Percentiles rank a stretch among this genome's conserved stretches.
These are phyloP conservation scores for Antarctomyces pellizariae DNA, from an alignment of 495 filamentous ascomycete genomes.

Conservation along the genomic window DNA sequence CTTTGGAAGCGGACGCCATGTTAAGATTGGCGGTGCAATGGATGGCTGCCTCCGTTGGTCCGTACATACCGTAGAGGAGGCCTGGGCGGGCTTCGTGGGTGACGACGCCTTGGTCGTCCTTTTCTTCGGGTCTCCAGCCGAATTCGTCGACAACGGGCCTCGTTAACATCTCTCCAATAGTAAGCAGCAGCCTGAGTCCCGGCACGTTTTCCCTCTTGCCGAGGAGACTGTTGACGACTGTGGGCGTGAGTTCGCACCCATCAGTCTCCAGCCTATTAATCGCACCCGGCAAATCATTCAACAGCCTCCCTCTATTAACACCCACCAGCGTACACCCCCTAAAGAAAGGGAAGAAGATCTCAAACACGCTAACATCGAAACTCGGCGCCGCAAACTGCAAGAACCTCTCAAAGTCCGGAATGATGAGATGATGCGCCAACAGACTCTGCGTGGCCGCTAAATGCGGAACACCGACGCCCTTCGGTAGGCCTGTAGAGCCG, in stretches of 20 bases:
- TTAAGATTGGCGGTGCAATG: slow-evolving; percentile 38
- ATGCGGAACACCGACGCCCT: slow-evolving; percentile 65
- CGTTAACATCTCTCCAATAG: slow-evolving; percentile 78
- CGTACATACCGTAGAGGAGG: slow-evolving; percentile 69
- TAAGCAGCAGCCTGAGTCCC: slow-evolving; percentile 36
- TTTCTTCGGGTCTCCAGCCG: slow-evolving; percentile 18
- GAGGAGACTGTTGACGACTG: slow-evolving; percentile 47
- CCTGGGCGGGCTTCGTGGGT: slow-evolving; percentile 17
- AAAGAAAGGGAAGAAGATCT: slow-evolving; percentile 64
- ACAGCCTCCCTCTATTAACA: slow-evolving; percentile 34
- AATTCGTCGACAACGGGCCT: slow-evolving; percentile 48
- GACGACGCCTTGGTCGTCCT: slow-evolving; percentile 16
- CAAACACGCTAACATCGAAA: slow-evolving; percentile 75
- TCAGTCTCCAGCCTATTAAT: slow-evolving; percentile 45
- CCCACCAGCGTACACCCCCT: slow-evolving; percentile 47
- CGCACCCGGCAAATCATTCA: slow-evolving; percentile 41
- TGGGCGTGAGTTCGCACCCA: slow-evolving; percentile 63
- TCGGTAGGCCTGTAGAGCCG: slow-evolving; percentile 71
- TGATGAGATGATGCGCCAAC: slow-evolving; percentile 49
- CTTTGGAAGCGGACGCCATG: slow-evolving; percentile 22
- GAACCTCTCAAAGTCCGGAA: slow-evolving; percentile 50
- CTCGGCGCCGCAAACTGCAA: slow-evolving; percentile 73
- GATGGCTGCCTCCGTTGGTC: slow-evolving; percentile 66
- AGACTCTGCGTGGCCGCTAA: slow-evolving; percentile 50
- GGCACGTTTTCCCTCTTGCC: slow-evolving; percentile 36